These are phyloP conservation scores for Prinsepia uniflora DNA, from an alignment of 306 rosid genomes.

Conservation along the genomic window DNA sequence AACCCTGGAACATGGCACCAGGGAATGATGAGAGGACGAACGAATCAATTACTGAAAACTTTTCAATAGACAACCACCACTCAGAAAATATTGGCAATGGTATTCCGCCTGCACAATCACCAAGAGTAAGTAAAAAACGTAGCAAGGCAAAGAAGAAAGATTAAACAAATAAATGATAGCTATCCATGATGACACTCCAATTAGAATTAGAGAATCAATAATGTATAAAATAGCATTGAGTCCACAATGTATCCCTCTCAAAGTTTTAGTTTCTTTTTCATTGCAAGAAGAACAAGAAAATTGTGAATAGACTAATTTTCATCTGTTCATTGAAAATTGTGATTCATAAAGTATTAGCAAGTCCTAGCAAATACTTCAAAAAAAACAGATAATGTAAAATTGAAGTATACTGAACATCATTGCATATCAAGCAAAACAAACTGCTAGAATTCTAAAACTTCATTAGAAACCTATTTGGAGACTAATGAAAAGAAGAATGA, in stretches of 20 bases:
- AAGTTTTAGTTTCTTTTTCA: not conserved
- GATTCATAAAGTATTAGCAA: too few relatives aligned
- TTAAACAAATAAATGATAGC: not conserved
- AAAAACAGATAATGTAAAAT: too few relatives aligned
- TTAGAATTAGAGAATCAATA: not conserved
- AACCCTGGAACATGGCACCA: conserved; percentile 60
- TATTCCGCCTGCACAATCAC: conserved; percentile 61
- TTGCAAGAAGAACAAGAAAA: too few relatives aligned
- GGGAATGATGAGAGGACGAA: conserved; percentile 73
- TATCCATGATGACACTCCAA: not conserved
- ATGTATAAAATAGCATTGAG: not conserved
- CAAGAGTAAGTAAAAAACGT: conserved; percentile 17
- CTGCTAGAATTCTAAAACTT: too few relatives aligned
- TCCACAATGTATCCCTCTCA: not conserved
- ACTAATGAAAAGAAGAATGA: too few relatives aligned
- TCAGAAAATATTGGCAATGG: conserved; percentile 88
- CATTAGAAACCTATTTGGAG: too few relatives aligned
- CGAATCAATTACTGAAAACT: conserved; percentile 71
- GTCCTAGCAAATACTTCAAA: too few relatives aligned
- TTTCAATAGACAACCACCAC: conserved; percentile 92
- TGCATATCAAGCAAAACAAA: too few relatives aligned
- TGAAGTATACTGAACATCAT: too few relatives aligned
- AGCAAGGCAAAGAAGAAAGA: conserved; percentile 9
- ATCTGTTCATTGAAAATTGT: too few relatives aligned
- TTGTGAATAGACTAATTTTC: too few relatives aligned